These are phyloP conservation scores for Xylaria sp. DNA, from an alignment of 2,329 filamentous ascomycete genomes.

Conservation along the genomic window DNA sequence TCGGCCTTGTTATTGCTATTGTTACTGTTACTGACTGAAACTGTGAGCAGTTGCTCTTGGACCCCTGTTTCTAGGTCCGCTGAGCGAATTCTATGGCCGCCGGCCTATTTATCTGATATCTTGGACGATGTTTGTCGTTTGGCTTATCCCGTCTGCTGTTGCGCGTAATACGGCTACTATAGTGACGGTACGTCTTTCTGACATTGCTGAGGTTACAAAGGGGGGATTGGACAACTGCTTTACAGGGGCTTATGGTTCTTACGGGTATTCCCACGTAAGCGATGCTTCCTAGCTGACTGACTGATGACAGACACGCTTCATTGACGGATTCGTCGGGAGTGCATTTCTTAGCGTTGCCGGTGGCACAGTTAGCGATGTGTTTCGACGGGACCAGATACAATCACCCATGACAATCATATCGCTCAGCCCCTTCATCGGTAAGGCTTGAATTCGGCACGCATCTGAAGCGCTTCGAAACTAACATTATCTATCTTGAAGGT, in stretches of 20 bases:
- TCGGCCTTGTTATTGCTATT: too few relatives aligned
- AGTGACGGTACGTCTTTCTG: constrained; percentile 56
- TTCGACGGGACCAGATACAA: constrained; percentile 70
- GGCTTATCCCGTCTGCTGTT: constrained; percentile 80
- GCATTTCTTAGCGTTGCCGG: constrained; percentile 77
- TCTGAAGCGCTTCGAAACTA: background rate
- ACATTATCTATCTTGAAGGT: constrained; percentile 43
- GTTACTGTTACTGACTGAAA: constrained; percentile 2
- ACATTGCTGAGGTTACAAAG: too few relatives aligned
- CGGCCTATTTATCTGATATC: constrained; percentile 79
- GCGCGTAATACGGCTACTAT: constrained; percentile 83
- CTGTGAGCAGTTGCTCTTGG: constrained; percentile 55
- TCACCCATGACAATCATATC: constrained; percentile 85
- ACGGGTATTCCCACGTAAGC: background rate
- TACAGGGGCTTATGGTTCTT: background rate
- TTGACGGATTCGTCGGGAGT: constrained; percentile 74
- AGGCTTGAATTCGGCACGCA: background rate
- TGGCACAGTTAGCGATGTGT: constrained; percentile 84
- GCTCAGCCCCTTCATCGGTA: constrained; percentile 63
- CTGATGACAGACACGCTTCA: constrained; percentile 64
- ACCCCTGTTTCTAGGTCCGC: constrained; percentile 66
- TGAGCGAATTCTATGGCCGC: constrained; percentile 82
- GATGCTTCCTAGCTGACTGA: background rate
- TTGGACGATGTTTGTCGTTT: constrained; percentile 77
- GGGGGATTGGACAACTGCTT: too few relatives aligned